A percentile compares a stretch with the other conserved stretches of the same genome.
phyloP scores from a whole-genome alignment of 345 rosid species.

The Tarenaya hassleriana region DNA sequence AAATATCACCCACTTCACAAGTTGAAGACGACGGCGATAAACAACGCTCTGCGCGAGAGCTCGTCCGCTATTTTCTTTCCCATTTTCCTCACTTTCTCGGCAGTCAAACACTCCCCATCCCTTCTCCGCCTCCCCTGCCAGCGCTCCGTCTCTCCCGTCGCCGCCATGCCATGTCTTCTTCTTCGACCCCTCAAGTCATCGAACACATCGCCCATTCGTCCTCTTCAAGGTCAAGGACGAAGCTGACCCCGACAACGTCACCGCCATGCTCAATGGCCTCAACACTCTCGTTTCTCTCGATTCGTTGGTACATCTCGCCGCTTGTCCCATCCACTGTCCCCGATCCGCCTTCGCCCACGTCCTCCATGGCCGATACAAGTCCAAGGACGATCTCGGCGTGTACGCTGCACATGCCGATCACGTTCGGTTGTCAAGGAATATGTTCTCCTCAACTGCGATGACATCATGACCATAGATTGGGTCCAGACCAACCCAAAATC shows the following conservation, averaged over 20 bases:
- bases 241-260: constrained; percentile 39
- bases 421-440: constrained; percentile 43
- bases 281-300: constrained; percentile 46
- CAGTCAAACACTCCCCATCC: too few relatives aligned
- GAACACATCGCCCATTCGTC: constrained; percentile 71
- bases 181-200: constrained; percentile 15
- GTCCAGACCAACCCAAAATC: too few relatives aligned
- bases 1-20: too few relatives aligned
- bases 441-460: constrained; percentile 56
- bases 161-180: constrained; percentile 34
- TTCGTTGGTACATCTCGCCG: constrained; percentile 48
- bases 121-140: constrained; percentile 12
- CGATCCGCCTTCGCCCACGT: constrained; percentile 52
- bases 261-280: constrained; percentile 46
- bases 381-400: too few relatives aligned
- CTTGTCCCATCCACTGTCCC: constrained; percentile 41
- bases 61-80: constrained; percentile 11
- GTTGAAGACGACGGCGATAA: too few relatives aligned
- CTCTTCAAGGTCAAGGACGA: constrained; percentile 60
- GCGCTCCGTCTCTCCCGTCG: not conserved
- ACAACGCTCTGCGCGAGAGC: constrained; percentile 27
- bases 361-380: too few relatives aligned
- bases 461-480: constrained; percentile 77
- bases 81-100: too few relatives aligned
- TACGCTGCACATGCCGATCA: constrained; percentile 57